phyloP scores from a whole-genome alignment of 2,329 filamentous ascomycete genomes.

The Neopestalotiopsis clavispora region DNA sequence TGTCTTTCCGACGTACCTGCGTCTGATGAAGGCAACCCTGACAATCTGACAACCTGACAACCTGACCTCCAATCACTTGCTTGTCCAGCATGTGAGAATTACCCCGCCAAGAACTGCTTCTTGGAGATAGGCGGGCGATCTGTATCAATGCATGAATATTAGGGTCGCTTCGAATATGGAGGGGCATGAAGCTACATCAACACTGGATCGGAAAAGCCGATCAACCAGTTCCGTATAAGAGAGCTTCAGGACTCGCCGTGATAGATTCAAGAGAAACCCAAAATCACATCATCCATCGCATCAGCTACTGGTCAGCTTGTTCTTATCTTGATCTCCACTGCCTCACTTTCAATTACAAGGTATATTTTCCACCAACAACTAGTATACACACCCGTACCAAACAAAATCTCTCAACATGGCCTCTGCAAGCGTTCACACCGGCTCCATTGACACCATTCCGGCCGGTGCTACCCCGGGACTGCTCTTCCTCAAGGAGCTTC shows the following conservation, averaged over 20 bases:
- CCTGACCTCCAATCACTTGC: background rate
- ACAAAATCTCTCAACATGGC: slow-evolving; percentile 12
- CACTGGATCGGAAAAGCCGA: slow-evolving; percentile 18
- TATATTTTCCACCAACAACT: background rate
- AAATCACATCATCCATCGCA: slow-evolving; percentile 19
- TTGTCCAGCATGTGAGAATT: slow-evolving; percentile 11
- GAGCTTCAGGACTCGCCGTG: slow-evolving; percentile 8
- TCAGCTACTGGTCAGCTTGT: slow-evolving; percentile 16
- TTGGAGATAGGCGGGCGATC: slow-evolving; percentile 4
- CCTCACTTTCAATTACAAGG: background rate
- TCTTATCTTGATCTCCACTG: slow-evolving; percentile 10
- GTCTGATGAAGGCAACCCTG: background rate
- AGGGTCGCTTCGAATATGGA: slow-evolving; percentile 12
- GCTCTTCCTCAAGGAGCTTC: slow-evolving; percentile 16
- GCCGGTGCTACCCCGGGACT: slow-evolving; percentile 9
- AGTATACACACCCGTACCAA: background rate
- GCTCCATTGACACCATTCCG: slow-evolving; percentile 9
- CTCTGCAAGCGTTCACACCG: slow-evolving; percentile 11
- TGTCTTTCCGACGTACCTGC: background rate
- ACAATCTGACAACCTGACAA: too few species aligned
- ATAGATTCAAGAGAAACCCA: background rate
- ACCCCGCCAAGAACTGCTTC: background rate
- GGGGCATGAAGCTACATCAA: background rate
- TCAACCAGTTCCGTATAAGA: slow-evolving; percentile 16
- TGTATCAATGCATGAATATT: slow-evolving; percentile 17